Conservation (phyloP, 169 alveolate species). For the Cryptosporidium parvum region DNA sequence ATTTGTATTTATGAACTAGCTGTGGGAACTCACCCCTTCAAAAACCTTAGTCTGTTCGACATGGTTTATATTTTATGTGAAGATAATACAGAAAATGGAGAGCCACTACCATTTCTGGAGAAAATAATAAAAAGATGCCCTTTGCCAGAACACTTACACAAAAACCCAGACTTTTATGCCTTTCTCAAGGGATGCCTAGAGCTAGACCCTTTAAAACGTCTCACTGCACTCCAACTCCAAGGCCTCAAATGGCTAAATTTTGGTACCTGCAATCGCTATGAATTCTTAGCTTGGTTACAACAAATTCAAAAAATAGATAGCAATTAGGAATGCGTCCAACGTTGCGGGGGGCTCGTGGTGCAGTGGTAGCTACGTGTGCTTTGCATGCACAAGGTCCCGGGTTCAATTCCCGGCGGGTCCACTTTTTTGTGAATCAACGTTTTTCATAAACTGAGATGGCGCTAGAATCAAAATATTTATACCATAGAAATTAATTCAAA, state of each 20-base stretch:
- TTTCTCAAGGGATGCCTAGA: constrained; percentile 58
- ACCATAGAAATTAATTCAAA: not conserved
- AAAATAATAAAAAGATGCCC: constrained; percentile 53
- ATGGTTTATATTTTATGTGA: constrained; percentile 71
- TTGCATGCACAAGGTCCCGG: constrained; percentile 79
- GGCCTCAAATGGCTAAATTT: constrained; percentile 26
- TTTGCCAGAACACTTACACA: constrained; percentile 11
- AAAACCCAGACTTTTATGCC: constrained; percentile 37
- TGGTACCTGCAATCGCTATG: constrained; percentile 54
- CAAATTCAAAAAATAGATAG: not conserved
- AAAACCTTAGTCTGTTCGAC: constrained; percentile 59
- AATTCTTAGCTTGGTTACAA: constrained; percentile 41
- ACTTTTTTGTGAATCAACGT: not conserved
- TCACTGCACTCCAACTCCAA: constrained; percentile 63
- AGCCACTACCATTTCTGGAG: constrained; percentile 17
- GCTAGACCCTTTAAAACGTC: constrained; percentile 50
- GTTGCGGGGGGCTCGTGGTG: constrained; percentile 76
- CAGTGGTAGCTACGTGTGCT: constrained; percentile 79
- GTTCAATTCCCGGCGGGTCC: constrained; percentile 79
- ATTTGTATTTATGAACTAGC: constrained; percentile 86
- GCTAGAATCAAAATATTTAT: not conserved
- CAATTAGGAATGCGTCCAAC: not conserved
- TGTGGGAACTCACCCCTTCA: constrained; percentile 85
- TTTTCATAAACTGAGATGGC: not conserved
- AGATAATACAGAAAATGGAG: constrained; percentile 11